Evolutionary conservation across 2,329 filamentous ascomycete genomes (phyloP).

Genomic region (Colletotrichum lupini): DNA sequence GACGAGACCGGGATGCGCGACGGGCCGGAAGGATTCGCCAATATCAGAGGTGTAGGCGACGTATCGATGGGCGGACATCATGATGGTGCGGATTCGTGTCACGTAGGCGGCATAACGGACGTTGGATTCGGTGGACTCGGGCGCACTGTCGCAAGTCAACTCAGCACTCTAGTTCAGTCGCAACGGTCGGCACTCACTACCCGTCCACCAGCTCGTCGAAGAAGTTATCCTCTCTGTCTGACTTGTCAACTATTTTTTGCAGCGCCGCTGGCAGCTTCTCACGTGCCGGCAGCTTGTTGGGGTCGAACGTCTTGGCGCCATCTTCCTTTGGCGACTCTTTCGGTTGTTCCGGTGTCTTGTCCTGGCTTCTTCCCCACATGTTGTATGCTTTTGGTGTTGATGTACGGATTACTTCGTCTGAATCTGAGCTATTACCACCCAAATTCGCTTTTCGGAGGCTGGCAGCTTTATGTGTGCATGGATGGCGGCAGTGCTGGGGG

Average conservation of each 20-base stretch:
- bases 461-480: conserved; percentile 25
- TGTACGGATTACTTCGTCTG: conserved; percentile 29
- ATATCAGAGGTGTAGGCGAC: conserved; percentile 98
- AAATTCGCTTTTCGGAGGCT: not conserved
- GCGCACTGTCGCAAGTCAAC: conserved; percentile 59
- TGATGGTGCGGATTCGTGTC: conserved; percentile 83
- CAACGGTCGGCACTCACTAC: conserved; percentile 67
- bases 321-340: conserved; percentile 40
- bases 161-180: conserved; percentile 34
- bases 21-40: conserved; percentile 93
- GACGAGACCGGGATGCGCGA: conserved; percentile 87
- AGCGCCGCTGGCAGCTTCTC: conserved; percentile 65
- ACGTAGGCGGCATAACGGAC: conserved; percentile 95
- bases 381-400: conserved; percentile 21
- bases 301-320: conserved; percentile 49
- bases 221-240: conserved; percentile 75
- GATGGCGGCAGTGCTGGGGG: conserved; percentile 2
- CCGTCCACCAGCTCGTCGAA: conserved; percentile 83
- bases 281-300: conserved; percentile 57
- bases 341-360: conserved; percentile 44
- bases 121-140: conserved; percentile 85
- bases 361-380: conserved; percentile 54
- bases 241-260: conserved; percentile 68
- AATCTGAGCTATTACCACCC: not conserved
- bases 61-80: conserved; percentile 92